Evolutionary conservation across 1,284 basidiomycete genomes (phyloP), one percentile per base, ranked within the genome.

Genomic region (Neotropicomus parvogracilis): DNA sequence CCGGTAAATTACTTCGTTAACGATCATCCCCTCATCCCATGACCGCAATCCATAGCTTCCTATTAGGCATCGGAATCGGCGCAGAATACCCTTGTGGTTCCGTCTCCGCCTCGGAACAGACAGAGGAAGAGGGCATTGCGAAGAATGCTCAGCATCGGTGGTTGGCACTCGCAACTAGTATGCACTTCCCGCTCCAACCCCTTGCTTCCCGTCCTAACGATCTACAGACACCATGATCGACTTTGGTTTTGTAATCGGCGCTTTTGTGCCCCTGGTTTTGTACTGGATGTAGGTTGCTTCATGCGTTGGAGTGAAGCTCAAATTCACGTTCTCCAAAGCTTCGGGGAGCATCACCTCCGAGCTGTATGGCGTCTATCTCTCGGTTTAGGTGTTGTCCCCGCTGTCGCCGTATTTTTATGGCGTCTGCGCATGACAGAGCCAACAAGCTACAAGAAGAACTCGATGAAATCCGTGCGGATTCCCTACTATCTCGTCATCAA

Each of bases 71-170:
- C 49, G 89, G 89, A 34, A 74, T 92, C 9, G 93, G 92, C 21
- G 91, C 91, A 11, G 91, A 95, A 65, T 95, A 97, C 57, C 93
- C 92, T 6, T 88, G 86, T 52, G 94, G 93, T 7, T 88, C 85
- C 3, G 92, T 97, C n/a, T 91, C 92, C 19, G 87, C 88, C 3
- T 88, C 89, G 1, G 94, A 97, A 64, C 88, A 91, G 62, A 91
- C 91, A 0, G 94, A 95, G 66, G 86, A 91, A 60, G 72, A 78
- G 17, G 81, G 78, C 3, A 84, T 95, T 59, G 75, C 70, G 56
- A 91, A 88, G 69, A 81, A 80, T 45, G 78, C 85, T 4, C 93
- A 93, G 62, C 88, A 95, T 64, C 73, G 85, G 45, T 91, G 91
- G 78, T 89, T 95, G 59, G 83, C 88, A 16, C 77, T 95, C 16